Base-by-base conservation (phyloP, 2,329 filamentous ascomycete species). In the Aspergillus puulaauensis region DNA sequence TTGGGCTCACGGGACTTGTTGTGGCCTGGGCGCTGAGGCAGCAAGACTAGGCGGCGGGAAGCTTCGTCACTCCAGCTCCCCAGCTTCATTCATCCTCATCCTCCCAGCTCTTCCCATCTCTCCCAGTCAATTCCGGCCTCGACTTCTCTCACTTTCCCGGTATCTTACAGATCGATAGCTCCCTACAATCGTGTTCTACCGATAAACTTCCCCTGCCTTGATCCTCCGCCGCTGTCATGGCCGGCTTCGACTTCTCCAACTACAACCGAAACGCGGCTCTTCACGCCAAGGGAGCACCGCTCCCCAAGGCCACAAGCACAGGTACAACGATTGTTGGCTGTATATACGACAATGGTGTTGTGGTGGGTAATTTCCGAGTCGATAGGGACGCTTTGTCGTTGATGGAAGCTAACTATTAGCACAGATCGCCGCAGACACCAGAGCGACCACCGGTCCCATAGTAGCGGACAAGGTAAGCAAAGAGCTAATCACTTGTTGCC, bases 211-310 rank as follows among this genome's bases (percentile, higher is more conserved):
- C 39, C 75, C 47, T 39, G 51, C 62, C 37, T 61, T 59, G 58
- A 48, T 46, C 57, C 60, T 59, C 60, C 63, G 59, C 66, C 61
- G 57, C 64, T 79, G 88, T 73, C 70, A 99, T 99, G 95, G 88
- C 90, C 70, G 93, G 93, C 81, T 96, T 97, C 85, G 93, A 98
- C 82, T 99, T 99, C 85, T 96, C 92, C 78, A 99, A 99, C 85
- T 95, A 98, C 86, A 96, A 96, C 86, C 91, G 95, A 83, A 99
- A 99, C 86, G 87, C 90, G 75, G 93, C 93, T 64, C 87, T 99
- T 68, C 93, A 98, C 77, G 91, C 93, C 70, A 87, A 89, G 78
- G 96, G 96, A 68, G 89, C 98, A 52, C 95, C 95, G 61, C 83
- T 98, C 60, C 95, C 96, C 70, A 98, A 97, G 82, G 95, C 95